Evolutionary conservation across 2,329 filamentous ascomycete genomes (phyloP), one percentile per base, ranked within the genome.

Genomic region (Trichophaea hybrida): DNA sequence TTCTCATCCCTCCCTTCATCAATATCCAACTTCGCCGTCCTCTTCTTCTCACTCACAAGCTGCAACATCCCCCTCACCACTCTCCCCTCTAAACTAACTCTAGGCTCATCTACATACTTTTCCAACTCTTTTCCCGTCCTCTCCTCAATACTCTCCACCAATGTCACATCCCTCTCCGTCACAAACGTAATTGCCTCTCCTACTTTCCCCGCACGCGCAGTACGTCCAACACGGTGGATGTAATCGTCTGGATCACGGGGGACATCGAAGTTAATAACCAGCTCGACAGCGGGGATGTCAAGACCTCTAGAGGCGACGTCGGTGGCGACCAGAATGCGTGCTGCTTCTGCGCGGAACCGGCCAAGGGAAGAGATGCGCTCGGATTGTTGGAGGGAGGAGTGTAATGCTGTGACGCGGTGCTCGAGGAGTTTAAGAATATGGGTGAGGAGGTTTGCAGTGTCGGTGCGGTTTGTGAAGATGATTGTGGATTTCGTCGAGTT

Each of bases 171-270:
- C 60, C 91, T 79, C 76, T 97, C 91, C 1, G 93, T 91, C 1
- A 98, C 85, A 67, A 98, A 81, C 1, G 88, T 94, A 13, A 96
- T 82, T 4, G 86, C 83, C 65, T 89, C 84, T 68, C 93, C 93
- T 57, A 77, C 78, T 49, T 89, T 80, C 0, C 93, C 93, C 0
- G 93, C 93, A 79, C 93, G 84, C 2, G 93, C 93, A 10, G 93
- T 98, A 73, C 93, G 85, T 71, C 93, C 93, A 55, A 96, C 91
- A 10, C 93, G 83, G 75, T 98, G 93, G 66, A 98, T 93, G 72
- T 98, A 98, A 73, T 96, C 91, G 71, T 96, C 90, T 2, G 91
- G 88, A 70, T 96, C 88, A n/a, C 91, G 83, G 0, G 93, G 93
- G 0, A 98, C 82, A 70, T 98, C 93, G 73, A 90, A 98, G 73